Evolutionary conservation across 495 filamentous ascomycete genomes (phyloP).

Genomic region (Aspergillus homomorphus): DNA sequence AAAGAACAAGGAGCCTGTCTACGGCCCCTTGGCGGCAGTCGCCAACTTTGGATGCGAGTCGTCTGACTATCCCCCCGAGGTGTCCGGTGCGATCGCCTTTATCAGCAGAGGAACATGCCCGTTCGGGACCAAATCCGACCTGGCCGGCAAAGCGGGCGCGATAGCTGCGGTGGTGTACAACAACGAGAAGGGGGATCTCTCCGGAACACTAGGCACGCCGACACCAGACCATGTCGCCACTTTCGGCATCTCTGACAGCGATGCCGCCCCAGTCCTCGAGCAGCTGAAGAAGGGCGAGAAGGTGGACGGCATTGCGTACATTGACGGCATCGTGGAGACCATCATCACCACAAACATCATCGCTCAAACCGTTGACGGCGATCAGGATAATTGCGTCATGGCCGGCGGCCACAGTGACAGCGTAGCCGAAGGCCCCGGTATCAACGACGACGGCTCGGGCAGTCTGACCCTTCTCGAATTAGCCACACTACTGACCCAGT

Average conservation of each 20-base stretch:
- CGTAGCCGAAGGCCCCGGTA: slow-evolving; percentile 56
- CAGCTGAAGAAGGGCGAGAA: slow-evolving; percentile 45
- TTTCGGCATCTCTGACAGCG: slow-evolving; percentile 51
- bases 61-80: slow-evolving; percentile 43
- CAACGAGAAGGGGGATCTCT: slow-evolving; percentile 44
- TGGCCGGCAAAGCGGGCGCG: slow-evolving; percentile 56
- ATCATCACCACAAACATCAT: slow-evolving; percentile 59
- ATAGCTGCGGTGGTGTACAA: slow-evolving; percentile 62
- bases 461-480: slow-evolving; percentile 60
- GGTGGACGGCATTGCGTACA: slow-evolving; percentile 52
- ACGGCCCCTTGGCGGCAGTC: slow-evolving; percentile 19
- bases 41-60: slow-evolving; percentile 52
- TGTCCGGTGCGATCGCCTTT: slow-evolving; percentile 52
- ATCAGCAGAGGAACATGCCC: slow-evolving; percentile 56
- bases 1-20: slow-evolving; percentile 47
- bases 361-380: slow-evolving; percentile 58
- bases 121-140: slow-evolving; percentile 57
- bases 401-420: slow-evolving; percentile 67
- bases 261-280: slow-evolving; percentile 46
- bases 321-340: slow-evolving; percentile 46
- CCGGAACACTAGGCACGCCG: slow-evolving; percentile 53
- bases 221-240: slow-evolving; percentile 54
- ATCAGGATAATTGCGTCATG: slow-evolving; percentile 59
- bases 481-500: slow-evolving; percentile 56
- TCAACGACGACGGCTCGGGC: slow-evolving; percentile 68